Evolutionary conservation across 2,329 filamentous ascomycete genomes (phyloP).

Genomic region (Plenodomus lindquistii): DNA sequence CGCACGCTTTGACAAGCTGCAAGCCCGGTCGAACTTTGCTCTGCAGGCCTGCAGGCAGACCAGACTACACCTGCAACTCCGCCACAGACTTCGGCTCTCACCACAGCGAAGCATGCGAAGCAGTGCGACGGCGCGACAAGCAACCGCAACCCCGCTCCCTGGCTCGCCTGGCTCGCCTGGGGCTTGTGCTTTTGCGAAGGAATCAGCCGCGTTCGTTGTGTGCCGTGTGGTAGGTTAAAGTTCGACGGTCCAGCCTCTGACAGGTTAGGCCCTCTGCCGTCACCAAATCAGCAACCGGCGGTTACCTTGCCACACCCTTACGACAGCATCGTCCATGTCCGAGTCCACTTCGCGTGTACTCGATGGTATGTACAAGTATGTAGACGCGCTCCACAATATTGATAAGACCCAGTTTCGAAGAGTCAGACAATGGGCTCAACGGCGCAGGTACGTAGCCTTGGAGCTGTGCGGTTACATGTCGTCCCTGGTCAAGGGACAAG

Average conservation of each 20-base stretch:
- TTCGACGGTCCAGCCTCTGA: background rate
- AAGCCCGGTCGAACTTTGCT: background rate
- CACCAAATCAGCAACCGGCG: conserved; percentile 3
- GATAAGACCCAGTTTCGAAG: background rate
- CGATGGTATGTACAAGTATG: too few relatives aligned
- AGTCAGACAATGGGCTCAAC: background rate
- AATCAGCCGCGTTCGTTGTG: background rate
- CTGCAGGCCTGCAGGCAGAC: background rate
- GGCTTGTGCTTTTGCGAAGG: background rate
- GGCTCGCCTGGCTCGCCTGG: background rate
- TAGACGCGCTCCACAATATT: background rate
- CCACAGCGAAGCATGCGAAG: background rate
- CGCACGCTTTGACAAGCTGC: background rate
- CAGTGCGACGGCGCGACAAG: background rate
- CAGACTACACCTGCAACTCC: background rate
- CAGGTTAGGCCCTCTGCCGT: background rate
- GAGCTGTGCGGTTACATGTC: background rate
- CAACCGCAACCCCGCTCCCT: background rate
- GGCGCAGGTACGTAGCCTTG: background rate
- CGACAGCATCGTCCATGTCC: background rate
- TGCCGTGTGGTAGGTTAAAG: too few relatives aligned
- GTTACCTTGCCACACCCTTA: conserved; percentile 2
- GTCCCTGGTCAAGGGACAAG: background rate
- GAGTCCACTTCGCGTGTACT: conserved; percentile 8
- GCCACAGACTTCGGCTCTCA: background rate